Percentiles rank a stretch among this genome's conserved stretches.
Evolutionary conservation across 345 rosid genomes (phyloP).

Genomic region (Salix caprea): DNA sequence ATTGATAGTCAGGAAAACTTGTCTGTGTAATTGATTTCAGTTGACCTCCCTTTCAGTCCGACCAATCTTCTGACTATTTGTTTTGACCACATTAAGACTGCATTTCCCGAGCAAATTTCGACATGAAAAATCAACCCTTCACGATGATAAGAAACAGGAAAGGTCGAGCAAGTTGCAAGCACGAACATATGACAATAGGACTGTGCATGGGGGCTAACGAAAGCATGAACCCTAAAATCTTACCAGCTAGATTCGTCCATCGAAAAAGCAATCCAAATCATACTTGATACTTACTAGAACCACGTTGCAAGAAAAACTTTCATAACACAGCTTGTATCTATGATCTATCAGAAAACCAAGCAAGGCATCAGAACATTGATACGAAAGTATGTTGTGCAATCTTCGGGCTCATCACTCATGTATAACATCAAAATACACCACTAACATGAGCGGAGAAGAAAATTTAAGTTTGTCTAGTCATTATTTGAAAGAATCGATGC

Average conservation of each 20-base stretch:
- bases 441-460: constrained; percentile 7
- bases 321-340: neutral
- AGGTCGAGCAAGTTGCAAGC: neutral
- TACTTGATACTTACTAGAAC: neutral
- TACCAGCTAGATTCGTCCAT: neutral
- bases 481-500: constrained; percentile 1
- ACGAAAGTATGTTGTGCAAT: constrained; percentile 1
- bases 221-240: neutral
- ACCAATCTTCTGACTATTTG: neutral
- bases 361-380: neutral
- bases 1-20: neutral
- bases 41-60: neutral
- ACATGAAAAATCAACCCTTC: neutral
- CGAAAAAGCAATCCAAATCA: neutral
- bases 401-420: constrained; percentile 3
- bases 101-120: neutral
- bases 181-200: neutral
- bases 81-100: neutral
- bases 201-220: too few relatives aligned
- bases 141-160: neutral
- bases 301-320: neutral
- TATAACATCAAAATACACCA: constrained; percentile 7
- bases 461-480: neutral
- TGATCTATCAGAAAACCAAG: neutral
- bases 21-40: neutral